Evolutionary conservation across 371 early-diverging fungal species (phyloP), one percentile per base, ranked within the genome.

Genomic region (Umbelopsis sp.): DNA sequence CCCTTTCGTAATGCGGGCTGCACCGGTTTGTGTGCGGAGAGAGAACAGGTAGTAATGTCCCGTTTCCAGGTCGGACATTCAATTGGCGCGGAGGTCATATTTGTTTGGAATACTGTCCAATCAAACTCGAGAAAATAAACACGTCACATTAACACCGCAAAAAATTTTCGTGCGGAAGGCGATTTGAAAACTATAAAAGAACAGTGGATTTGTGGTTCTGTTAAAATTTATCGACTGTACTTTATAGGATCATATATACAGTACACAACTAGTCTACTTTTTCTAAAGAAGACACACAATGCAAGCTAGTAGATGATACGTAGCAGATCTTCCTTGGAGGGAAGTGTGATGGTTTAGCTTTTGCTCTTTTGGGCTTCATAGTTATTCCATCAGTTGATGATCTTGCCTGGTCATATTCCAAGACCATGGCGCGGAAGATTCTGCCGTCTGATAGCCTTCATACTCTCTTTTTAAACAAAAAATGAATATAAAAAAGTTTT

Each of bases 241-340:
- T 57, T 57, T 57, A 57, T 57, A 57, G 57, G 57, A 57, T 57
- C 57, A 57, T 57, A 57, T 57, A 57, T 57, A 57, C 57, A 57
- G 57, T 57, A 57, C 57, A 57, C 57, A 57, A 25, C 57, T 57
- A 24, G 57, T 57, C 57, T 57, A 57, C 57, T 57, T 57, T 57
- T 57, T 57, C 29, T 29, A 57, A 57, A 57, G 57, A 57, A 57
- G 57, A 57, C 57, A 57, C 57, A 57, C 57, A 57, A 57, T 57
- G 57, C 57, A 57, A 57, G 57, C 57, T 57, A 57, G 57, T 35
- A 24, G 57, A 57, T 57, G 57, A 57, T 57, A 57, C 35, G 57
- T 57, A 57, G 57, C 57, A 57, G 57, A 57, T 57, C 57, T 57
- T 57, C 57, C 57, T 57, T 57, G 14, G 57, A 57, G 57, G 57